A percentile compares a stretch with the other conserved stretches of the same genome.
phyloP scores from a whole-genome alignment of 805 yeast species.

The Kregervanrija fluxuum region DNA sequence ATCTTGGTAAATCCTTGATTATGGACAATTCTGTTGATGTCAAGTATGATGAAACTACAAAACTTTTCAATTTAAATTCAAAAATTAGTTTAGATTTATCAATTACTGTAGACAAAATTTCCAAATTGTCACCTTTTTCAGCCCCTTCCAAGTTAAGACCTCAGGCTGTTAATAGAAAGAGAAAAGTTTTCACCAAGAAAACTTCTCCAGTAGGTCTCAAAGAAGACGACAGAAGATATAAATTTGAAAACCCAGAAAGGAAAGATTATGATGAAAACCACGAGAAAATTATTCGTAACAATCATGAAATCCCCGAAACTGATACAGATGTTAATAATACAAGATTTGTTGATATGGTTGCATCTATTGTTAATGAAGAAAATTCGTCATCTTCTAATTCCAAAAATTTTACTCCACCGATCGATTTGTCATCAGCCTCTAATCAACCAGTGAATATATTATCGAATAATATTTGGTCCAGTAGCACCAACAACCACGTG shows the following conservation, averaged over 20 bases:
- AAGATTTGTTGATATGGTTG: slow-evolving; percentile 11
- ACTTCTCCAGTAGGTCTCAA: neutral
- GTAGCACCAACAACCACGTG: neutral
- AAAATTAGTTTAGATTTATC: neutral
- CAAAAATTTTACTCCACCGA: neutral
- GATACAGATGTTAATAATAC: slow-evolving; percentile 2
- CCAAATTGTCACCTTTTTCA: neutral
- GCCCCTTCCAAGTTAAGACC: neutral
- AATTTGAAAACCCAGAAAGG: neutral
- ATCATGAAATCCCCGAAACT: neutral
- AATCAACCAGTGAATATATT: neutral
- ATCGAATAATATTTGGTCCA: slow-evolving; percentile 2
- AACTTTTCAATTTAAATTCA: slow-evolving; percentile 7
- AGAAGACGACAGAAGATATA: neutral
- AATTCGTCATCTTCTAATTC: neutral
- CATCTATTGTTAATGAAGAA: slow-evolving; percentile 7
- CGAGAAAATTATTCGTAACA: too few relatives aligned
- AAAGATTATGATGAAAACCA: too few relatives aligned
- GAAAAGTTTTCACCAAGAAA: neutral
- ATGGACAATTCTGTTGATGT: slow-evolving; percentile 24
- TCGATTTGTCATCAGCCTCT: neutral
- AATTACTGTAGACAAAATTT: neutral
- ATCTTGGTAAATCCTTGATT: slow-evolving; percentile 24
- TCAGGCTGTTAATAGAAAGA: neutral
- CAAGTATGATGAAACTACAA: slow-evolving; percentile 14